Evolutionary conservation across 2,329 filamentous ascomycete species (phyloP), one percentile per base, ranked within the genome.

Genomic region (Ophioceras dolichostomum): DNA sequence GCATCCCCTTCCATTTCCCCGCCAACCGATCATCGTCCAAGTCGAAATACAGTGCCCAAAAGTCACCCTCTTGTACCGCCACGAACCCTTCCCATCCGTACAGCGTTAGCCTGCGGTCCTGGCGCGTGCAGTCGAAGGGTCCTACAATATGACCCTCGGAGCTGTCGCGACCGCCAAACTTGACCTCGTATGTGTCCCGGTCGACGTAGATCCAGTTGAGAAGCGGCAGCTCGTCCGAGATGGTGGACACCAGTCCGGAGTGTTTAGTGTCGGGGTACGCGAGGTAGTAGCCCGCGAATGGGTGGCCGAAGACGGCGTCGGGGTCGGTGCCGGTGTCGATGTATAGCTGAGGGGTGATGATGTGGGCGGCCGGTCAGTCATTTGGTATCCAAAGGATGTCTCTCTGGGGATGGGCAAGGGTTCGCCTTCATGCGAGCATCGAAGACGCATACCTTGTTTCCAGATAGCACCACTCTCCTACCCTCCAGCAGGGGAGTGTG

Each of bases 211-310:
- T 61, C 65, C 65, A 69, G 48, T 69, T 68, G 45, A 68, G 53
- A 43, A 67, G 59, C 1, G 65, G 65, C 14, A 65, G 61, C 12
- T 61, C 61, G 36, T 67, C 59, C 24, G 58, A 63, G 28, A 68
- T 67, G 9, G 62, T 67, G 33, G 60, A 66, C 19, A 68, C 65
- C 3, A 68, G 50, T 4, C 65, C 65, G 27, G 65, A 58, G 31
- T 62, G 57, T 18, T 52, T 41, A 14, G 58, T 43, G 13, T 70
- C 70, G 3, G 71, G 70, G 43, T 74, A 75, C 2, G 70, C 69
- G 17, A 75, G 55, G 44, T 64, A 75, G 46, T 76, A 75, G 18
- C 71, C 71, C 4, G 67, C 61, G 46, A 72, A 75, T 0, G 65
- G 62, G 47, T 75, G 68, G 4, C 67, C 63, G 36, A 56, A 53